Conservation (phyloP, 768 basidiomycete species). For the Phanerochaete carnosa region DNA sequence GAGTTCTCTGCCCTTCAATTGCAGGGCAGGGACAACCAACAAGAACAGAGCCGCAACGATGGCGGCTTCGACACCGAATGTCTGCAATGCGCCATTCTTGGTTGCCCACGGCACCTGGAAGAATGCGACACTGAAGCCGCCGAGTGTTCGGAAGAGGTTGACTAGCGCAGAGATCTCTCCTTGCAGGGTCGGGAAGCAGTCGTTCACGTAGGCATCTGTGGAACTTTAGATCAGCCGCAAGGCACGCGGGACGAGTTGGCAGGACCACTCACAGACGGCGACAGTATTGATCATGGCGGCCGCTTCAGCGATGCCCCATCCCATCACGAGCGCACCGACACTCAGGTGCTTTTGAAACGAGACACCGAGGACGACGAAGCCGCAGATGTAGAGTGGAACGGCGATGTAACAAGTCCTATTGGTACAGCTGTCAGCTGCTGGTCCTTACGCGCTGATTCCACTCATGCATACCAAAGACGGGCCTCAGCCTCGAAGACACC, state of each 20-base stretch:
- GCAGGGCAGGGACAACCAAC: conserved; percentile 48
- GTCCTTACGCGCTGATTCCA: not conserved
- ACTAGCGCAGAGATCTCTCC: conserved; percentile 64
- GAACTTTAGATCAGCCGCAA: not conserved
- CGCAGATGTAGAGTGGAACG: conserved; percentile 55
- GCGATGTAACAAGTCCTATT: conserved; percentile 60
- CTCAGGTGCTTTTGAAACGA: conserved; percentile 50
- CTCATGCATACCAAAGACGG: conserved; percentile 59
- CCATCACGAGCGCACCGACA: conserved; percentile 55
- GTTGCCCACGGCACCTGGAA: conserved; percentile 66
- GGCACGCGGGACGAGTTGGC: not conserved
- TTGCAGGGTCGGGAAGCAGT: conserved; percentile 47
- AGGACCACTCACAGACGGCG: conserved; percentile 49
- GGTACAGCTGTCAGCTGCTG: not conserved
- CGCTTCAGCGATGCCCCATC: conserved; percentile 63
- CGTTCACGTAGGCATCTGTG: conserved; percentile 45
- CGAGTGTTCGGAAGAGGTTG: conserved; percentile 53
- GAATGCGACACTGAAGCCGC: conserved; percentile 63
- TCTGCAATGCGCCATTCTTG: conserved; percentile 57
- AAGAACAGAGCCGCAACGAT: conserved; percentile 51
- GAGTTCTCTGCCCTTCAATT: conserved; percentile 43
- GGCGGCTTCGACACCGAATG: conserved; percentile 62
- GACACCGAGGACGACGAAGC: conserved; percentile 57
- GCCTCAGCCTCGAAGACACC: conserved; percentile 55
- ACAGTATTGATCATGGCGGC: conserved; percentile 60